Evolutionary conservation across 495 filamentous ascomycete genomes (phyloP).

Genomic region (Penicillium waksmanii): DNA sequence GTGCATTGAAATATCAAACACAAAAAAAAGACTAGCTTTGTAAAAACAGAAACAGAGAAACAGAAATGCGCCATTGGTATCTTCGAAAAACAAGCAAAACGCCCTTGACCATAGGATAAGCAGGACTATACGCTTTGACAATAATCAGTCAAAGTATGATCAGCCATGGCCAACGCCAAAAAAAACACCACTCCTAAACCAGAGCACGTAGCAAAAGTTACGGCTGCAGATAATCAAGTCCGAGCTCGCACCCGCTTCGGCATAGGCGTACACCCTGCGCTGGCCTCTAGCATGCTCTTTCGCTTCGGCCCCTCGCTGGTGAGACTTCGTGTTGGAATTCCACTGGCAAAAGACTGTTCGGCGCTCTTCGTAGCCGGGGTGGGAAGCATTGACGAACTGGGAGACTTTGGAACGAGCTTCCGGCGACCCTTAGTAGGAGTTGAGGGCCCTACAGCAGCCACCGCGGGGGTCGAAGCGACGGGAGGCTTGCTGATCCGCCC

Average conservation of each 20-base stretch:
- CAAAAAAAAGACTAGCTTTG: not conserved
- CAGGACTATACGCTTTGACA: constrained; percentile 2
- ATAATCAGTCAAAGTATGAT: not conserved
- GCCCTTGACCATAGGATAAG: constrained; percentile 1
- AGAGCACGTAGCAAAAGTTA: not conserved
- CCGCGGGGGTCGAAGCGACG: constrained; percentile 11
- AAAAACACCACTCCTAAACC: not conserved
- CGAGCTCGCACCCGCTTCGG: constrained; percentile 43
- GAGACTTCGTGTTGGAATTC: constrained; percentile 29
- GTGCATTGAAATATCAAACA: not conserved
- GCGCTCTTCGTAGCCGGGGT: constrained; percentile 25
- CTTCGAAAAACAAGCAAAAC: constrained; percentile 7
- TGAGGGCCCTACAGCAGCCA: constrained; percentile 19
- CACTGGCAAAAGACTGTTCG: constrained; percentile 27
- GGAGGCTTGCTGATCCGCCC: constrained; percentile 29
- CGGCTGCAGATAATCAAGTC: constrained; percentile 22
- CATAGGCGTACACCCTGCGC: constrained; percentile 47
- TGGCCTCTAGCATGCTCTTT: constrained; percentile 38
- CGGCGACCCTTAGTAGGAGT: constrained; percentile 42
- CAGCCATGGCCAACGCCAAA: not conserved
- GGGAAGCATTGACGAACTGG: constrained; percentile 27
- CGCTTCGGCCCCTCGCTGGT: constrained; percentile 29
- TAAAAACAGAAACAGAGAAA: not conserved
- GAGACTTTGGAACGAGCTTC: constrained; percentile 46
- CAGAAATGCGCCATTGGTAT: constrained; percentile 8